Evolutionary conservation across 306 rosid genomes (phyloP).

Genomic region (Citrullus amarus): DNA sequence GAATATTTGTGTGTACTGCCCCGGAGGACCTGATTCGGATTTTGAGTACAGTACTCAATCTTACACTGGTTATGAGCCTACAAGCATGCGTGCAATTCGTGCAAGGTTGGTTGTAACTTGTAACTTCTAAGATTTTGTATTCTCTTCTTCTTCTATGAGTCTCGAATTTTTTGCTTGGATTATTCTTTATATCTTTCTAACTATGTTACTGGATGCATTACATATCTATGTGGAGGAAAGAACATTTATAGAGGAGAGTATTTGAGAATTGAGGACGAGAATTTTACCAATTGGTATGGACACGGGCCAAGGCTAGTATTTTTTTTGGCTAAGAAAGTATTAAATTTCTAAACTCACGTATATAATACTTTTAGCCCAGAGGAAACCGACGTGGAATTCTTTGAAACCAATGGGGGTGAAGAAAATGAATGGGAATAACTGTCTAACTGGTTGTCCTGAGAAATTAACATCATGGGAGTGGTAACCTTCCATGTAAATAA

Average conservation of each 20-base stretch:
- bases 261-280: not conserved
- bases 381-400: not conserved
- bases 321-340: not conserved
- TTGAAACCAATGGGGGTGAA: not conserved
- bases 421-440: not conserved
- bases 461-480: not conserved
- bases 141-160: not conserved
- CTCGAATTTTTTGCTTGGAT: not conserved
- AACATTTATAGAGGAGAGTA: not conserved
- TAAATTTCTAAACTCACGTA: not conserved
- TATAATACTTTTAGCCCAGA: not conserved
- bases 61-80: conserved; percentile 96
- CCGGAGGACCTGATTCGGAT: conserved; percentile 94
- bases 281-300: not conserved
- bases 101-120: conserved; percentile 47
- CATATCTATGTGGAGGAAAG: not conserved
- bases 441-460: not conserved
- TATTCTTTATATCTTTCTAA: not conserved
- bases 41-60: conserved; percentile 96
- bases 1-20: conserved; percentile 91
- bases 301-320: not conserved
- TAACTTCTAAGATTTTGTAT: not conserved
- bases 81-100: conserved; percentile 97
- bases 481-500: not conserved
- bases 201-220: not conserved